Evolutionary conservation across 2,329 filamentous ascomycete species (phyloP).

Genomic region (Neopestalotiopsis sp.): DNA sequence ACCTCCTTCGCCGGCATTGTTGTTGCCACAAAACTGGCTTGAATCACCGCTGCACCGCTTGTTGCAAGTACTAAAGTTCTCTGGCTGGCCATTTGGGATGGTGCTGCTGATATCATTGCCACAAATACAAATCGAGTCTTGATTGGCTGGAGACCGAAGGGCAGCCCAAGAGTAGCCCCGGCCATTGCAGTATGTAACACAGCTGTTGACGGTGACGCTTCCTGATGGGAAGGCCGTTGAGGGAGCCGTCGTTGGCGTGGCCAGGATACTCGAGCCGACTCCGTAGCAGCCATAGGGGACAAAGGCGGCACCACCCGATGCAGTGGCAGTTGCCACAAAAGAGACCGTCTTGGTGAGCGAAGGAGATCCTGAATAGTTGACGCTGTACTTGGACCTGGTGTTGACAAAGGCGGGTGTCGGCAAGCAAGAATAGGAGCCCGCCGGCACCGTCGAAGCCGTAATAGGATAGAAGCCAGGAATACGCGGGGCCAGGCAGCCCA

Average conservation of each 20-base stretch:
- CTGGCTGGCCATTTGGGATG: neutral
- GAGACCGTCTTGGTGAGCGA: conserved; percentile 23
- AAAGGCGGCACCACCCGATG: conserved; percentile 15
- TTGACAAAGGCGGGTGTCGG: conserved; percentile 23
- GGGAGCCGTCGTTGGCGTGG: neutral
- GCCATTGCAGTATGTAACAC: conserved; percentile 6
- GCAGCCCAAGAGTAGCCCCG: neutral
- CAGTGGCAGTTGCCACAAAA: conserved; percentile 26
- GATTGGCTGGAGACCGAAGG: neutral
- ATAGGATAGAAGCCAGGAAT: conserved; percentile 32
- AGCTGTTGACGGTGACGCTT: conserved; percentile 1
- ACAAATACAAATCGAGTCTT: conserved; percentile 3
- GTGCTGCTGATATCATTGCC: neutral
- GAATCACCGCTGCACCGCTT: neutral
- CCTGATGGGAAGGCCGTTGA: neutral
- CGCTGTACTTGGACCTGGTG: conserved; percentile 5
- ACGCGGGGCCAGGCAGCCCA: conserved; percentile 48
- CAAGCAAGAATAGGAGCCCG: conserved; percentile 28
- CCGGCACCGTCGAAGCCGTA: neutral
- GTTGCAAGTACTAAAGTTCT: neutral
- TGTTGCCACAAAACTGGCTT: neutral
- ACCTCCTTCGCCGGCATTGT: neutral
- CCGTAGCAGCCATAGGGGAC: conserved; percentile 26
- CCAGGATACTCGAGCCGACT: neutral
- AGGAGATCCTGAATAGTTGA: conserved; percentile 11